phyloP scores from a whole-genome alignment of 441 rosid genomes.

The Theobroma grandiflorum region DNA sequence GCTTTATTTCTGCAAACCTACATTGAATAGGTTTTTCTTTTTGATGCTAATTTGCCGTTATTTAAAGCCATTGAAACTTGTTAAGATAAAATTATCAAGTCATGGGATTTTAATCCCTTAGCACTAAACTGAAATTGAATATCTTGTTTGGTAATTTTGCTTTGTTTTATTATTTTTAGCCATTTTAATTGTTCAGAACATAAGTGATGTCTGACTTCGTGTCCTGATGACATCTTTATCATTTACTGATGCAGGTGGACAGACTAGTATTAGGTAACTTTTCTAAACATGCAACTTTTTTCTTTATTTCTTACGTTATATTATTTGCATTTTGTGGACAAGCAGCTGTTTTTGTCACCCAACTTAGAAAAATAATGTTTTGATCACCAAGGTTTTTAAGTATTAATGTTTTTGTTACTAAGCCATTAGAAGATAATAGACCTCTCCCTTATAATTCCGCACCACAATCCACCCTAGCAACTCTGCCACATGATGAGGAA shows the following conservation, averaged over 20 bases:
- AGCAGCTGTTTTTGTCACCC: too few species aligned
- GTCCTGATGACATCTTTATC: constrained; percentile 27
- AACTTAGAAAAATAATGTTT: too few species aligned
- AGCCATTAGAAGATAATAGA: too few species aligned
- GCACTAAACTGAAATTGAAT: neutral
- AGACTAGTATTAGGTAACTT: constrained; percentile 81
- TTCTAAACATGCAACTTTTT: neutral
- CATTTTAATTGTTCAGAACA: neutral
- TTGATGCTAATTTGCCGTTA: neutral
- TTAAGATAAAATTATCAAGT: neutral
- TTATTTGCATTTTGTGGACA: neutral
- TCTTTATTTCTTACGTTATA: neutral
- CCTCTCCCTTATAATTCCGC: too few species aligned
- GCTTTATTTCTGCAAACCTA: neutral
- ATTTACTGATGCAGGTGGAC: constrained; percentile 66
- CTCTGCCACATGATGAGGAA: too few species aligned
- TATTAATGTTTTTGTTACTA: too few species aligned
- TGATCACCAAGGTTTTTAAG: too few species aligned
- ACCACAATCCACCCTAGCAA: too few species aligned
- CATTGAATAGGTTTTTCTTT: neutral
- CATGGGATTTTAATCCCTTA: neutral
- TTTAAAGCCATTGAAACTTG: neutral
- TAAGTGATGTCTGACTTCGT: constrained; percentile 18
- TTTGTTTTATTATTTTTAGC: neutral
- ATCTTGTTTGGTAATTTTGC: neutral